Percentiles rank a stretch among this genome's conserved stretches.
phyloP scores from a whole-genome alignment of 768 basidiomycete genomes.

The Hypsizygus marmoreus region DNA sequence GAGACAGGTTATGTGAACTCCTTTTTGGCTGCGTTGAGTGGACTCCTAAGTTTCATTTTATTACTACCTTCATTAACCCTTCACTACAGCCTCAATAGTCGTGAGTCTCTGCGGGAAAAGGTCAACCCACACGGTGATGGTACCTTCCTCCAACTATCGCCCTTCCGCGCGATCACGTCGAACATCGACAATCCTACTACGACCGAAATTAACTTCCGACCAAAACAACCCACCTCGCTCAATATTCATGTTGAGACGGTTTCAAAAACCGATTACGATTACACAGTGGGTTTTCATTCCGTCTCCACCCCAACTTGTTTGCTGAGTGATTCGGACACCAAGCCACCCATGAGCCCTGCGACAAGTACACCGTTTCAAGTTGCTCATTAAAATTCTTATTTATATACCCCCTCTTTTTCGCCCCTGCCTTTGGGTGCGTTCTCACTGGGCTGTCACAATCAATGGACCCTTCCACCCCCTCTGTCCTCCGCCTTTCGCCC shows the following conservation, averaged over 20 bases:
- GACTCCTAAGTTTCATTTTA: conserved; percentile 1
- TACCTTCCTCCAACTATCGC: conserved; percentile 38
- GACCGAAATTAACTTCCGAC: conserved; percentile 3
- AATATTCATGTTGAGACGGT: conserved; percentile 37
- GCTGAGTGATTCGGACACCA: neutral
- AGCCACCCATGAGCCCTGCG: neutral
- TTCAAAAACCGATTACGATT: conserved; percentile 32
- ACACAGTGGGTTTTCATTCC: conserved; percentile 9
- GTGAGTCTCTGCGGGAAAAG: conserved; percentile 46
- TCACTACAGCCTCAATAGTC: conserved; percentile 49
- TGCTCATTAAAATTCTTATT: neutral
- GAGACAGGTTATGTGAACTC: conserved; percentile 52
- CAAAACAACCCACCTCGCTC: conserved; percentile 17
- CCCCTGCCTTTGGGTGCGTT: no score
- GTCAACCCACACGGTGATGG: conserved; percentile 29
- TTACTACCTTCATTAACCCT: conserved; percentile 3
- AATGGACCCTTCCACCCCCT: no score
- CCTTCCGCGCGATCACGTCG: conserved; percentile 27
- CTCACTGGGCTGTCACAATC: no score
- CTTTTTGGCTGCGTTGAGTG: conserved; percentile 49
- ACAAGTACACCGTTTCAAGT: neutral
- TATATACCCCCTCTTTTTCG: neutral
- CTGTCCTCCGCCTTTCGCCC: no score
- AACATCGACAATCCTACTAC: conserved; percentile 6
- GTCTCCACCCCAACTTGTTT: neutral